A percentile compares a stretch with the other conserved stretches of the same genome.
Evolutionary conservation across 441 rosid genomes (phyloP).

Genomic region (Viola pubescens): DNA sequence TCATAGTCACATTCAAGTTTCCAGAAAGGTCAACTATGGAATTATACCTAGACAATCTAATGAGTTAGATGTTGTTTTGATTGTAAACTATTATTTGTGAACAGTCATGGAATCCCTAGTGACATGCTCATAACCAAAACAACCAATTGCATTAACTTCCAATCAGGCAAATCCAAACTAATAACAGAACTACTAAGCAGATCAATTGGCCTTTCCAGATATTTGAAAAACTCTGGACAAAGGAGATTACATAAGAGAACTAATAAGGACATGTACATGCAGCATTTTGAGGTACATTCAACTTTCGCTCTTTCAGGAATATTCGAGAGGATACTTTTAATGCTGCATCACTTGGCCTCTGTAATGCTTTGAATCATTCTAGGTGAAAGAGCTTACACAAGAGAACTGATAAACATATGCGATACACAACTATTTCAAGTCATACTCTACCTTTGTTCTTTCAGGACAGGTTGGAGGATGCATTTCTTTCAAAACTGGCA

Average conservation of each 20-base stretch:
- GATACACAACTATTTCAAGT: conserved; percentile 3
- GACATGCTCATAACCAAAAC: too few relatives aligned
- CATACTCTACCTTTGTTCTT: conserved; percentile 51
- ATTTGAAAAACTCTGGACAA: neutral
- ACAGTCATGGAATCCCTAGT: too few relatives aligned
- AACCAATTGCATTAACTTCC: too few relatives aligned
- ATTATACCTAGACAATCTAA: too few relatives aligned
- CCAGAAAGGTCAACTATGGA: too few relatives aligned
- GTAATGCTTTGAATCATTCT: neutral
- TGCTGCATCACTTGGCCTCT: neutral
- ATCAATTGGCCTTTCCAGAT: neutral
- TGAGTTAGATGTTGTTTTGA: too few relatives aligned
- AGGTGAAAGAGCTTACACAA: neutral
- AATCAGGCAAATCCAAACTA: too few relatives aligned
- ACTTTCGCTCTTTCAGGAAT: conserved; percentile 62
- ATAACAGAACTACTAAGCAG: too few relatives aligned
- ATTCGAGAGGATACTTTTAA: conserved; percentile 28
- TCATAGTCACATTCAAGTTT: too few relatives aligned
- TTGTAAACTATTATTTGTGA: too few relatives aligned
- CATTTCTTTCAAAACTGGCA: conserved; percentile 35
- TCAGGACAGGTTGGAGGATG: conserved; percentile 39
- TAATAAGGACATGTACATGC: neutral
- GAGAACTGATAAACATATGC: neutral
- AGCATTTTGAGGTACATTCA: conserved; percentile 2
- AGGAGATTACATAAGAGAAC: neutral